A percentile compares a stretch with the other conserved stretches of the same genome.
Evolutionary conservation across 805 yeast species (phyloP).

Genomic region (Groenewaldozyma salmanticensis): DNA sequence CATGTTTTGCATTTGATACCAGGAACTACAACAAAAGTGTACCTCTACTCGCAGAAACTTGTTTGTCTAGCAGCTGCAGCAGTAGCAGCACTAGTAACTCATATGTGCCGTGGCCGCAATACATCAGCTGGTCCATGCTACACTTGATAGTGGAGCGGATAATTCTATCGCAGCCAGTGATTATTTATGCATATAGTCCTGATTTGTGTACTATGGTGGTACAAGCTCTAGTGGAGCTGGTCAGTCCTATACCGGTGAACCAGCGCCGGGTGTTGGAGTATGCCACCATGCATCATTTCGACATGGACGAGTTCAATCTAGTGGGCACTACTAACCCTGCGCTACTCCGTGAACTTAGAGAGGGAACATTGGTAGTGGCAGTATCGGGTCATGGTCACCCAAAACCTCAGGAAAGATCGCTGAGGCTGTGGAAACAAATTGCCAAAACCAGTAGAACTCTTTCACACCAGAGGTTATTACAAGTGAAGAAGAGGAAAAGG

Average conservation of each 20-base stretch:
- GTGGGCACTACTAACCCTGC: neutral
- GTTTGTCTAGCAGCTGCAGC: too few relatives aligned
- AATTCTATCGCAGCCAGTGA: neutral
- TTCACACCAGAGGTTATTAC: neutral
- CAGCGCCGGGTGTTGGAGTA: neutral
- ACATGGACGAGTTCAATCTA: neutral
- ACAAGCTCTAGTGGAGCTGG: constrained; percentile 2
- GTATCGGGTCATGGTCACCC: too few relatives aligned
- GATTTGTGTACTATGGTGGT: constrained; percentile 17
- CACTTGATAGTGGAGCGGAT: neutral
- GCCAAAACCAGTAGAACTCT: neutral
- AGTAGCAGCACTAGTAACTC: too few relatives aligned
- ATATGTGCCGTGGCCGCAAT: too few relatives aligned
- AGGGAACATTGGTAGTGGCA: too few relatives aligned
- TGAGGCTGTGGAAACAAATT: neutral
- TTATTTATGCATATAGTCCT: constrained; percentile 17
- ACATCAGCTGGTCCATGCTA: neutral
- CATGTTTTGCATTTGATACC: constrained; percentile 5
- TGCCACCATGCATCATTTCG: neutral
- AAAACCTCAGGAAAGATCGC: constrained; percentile 6
- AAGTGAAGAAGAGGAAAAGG: neutral
- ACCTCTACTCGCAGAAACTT: too few relatives aligned
- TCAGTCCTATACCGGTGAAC: neutral
- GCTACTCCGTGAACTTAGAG: neutral
- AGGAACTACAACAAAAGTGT: neutral